Evolutionary conservation across 208 protist species (phyloP).

Genomic region (Leptomonas pyrrhocoris): DNA sequence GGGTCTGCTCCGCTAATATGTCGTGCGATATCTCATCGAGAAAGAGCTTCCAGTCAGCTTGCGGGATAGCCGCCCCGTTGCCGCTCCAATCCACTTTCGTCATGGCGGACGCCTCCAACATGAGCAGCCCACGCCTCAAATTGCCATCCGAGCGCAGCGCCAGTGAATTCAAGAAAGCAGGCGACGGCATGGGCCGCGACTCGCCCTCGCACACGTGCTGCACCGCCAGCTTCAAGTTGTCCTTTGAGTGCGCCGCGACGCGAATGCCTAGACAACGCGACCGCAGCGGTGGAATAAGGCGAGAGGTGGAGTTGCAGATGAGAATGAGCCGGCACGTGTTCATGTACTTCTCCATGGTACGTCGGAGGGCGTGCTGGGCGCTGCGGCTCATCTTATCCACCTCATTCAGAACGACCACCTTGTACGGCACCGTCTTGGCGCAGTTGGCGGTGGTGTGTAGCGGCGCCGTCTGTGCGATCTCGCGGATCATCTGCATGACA

Average conservation of each 20-base stretch:
- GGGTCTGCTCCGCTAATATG: constrained; percentile 95
- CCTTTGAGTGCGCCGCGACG: constrained; percentile 93
- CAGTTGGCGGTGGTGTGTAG: constrained; percentile 51
- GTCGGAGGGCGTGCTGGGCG: constrained; percentile 99
- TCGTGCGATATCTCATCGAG: constrained; percentile 91
- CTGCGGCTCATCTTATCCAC: constrained; percentile 96
- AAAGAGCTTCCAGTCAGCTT: constrained; percentile 97
- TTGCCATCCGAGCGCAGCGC: constrained; percentile 90
- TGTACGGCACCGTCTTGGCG: constrained; percentile 63
- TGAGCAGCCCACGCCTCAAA: constrained; percentile 96
- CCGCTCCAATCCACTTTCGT: constrained; percentile 83
- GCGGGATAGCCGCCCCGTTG: constrained; percentile 72
- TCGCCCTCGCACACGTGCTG: constrained; percentile 74
- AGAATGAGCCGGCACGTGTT: constrained; percentile 97
- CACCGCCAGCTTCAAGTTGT: constrained; percentile 89
- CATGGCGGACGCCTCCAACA: constrained; percentile 95
- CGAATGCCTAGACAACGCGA: constrained; percentile 98
- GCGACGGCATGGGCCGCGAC: constrained; percentile 52
- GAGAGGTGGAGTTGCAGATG: constrained; percentile 92
- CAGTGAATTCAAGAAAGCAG: constrained; percentile 76
- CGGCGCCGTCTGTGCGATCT: constrained; percentile 96
- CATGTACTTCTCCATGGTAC: constrained; percentile 99
- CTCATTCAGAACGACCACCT: constrained; percentile 98
- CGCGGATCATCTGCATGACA: constrained; percentile 98
- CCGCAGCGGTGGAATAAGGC: constrained; percentile 97